A percentile compares a stretch with the other conserved stretches of the same genome.
These are phyloP conservation scores for Physaria fendleri DNA, from an alignment of 345 rosid species.

Conservation along the genomic window DNA sequence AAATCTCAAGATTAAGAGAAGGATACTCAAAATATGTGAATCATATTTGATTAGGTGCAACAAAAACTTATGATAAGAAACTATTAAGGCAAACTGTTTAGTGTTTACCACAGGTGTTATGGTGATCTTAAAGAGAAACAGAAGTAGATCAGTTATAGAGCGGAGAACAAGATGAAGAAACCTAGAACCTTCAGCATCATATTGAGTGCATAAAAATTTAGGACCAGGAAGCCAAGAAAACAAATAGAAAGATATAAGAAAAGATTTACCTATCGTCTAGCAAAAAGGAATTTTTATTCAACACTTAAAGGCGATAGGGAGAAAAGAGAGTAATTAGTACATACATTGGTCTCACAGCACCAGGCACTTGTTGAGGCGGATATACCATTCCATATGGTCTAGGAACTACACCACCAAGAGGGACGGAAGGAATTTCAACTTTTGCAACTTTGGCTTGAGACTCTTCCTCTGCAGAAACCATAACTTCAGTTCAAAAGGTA, in stretches of 20 bases:
- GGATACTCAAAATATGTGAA: neutral
- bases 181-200: neutral
- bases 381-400: conserved; percentile 56
- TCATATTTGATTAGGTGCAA: neutral
- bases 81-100: neutral
- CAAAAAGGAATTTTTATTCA: too few species aligned
- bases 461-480: conserved; percentile 65
- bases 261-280: neutral
- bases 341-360: conserved; percentile 57
- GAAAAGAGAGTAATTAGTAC: conserved; percentile 10
- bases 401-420: conserved; percentile 46
- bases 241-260: neutral
- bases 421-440: conserved; percentile 48
- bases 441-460: conserved; percentile 61
- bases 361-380: conserved; percentile 60
- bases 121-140: neutral
- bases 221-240: neutral
- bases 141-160: neutral
- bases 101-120: neutral
- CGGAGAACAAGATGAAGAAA: neutral
- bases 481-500: neutral
- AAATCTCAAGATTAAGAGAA: neutral
- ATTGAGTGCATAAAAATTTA: neutral
- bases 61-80: neutral
- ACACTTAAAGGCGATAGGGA: neutral